Conservation (phyloP, 768 basidiomycete species). For the Hygrocybe punicea region DNA sequence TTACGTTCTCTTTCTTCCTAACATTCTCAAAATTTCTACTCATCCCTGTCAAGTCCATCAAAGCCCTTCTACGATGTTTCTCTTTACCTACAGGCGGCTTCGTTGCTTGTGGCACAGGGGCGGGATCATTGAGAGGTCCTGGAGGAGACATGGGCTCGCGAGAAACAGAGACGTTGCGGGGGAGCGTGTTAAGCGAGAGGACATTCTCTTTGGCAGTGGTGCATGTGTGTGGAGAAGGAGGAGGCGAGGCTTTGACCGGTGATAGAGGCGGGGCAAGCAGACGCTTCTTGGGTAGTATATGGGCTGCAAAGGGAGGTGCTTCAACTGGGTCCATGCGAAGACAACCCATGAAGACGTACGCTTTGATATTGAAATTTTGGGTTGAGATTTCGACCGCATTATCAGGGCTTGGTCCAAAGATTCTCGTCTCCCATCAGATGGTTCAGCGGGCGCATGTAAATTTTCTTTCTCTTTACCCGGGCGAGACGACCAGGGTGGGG, state of each 20-base stretch:
- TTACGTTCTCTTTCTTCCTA: constrained; percentile 17
- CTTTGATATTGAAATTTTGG: constrained; percentile 38
- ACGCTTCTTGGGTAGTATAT: constrained; percentile 40
- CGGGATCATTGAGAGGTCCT: constrained; percentile 25
- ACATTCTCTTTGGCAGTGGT: constrained; percentile 42
- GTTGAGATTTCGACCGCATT: constrained; percentile 43
- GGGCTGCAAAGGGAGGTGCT: constrained; percentile 6
- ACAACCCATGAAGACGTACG: constrained; percentile 27
- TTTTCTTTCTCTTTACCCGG: constrained; percentile 20
- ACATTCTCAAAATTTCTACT: constrained; percentile 24
- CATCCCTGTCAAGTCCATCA: constrained; percentile 41
- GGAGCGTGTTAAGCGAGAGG: constrained; percentile 21
- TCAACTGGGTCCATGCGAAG: background rate
- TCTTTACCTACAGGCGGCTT: constrained; percentile 18
- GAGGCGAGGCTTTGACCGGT: constrained; percentile 55
- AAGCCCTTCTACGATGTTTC: constrained; percentile 29
- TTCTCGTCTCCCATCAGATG: constrained; percentile 7
- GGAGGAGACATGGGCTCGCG: constrained; percentile 6
- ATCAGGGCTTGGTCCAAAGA: constrained; percentile 7
- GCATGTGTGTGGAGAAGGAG: constrained; percentile 33
- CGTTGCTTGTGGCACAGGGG: constrained; percentile 16
- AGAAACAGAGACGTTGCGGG: constrained; percentile 35
- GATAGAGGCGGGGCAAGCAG: constrained; percentile 39
- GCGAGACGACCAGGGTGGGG: constrained; percentile 28
- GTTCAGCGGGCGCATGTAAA: constrained; percentile 26